Base-by-base conservation (phyloP, 2,329 filamentous ascomycete species). In the Cordyceps militaris region DNA sequence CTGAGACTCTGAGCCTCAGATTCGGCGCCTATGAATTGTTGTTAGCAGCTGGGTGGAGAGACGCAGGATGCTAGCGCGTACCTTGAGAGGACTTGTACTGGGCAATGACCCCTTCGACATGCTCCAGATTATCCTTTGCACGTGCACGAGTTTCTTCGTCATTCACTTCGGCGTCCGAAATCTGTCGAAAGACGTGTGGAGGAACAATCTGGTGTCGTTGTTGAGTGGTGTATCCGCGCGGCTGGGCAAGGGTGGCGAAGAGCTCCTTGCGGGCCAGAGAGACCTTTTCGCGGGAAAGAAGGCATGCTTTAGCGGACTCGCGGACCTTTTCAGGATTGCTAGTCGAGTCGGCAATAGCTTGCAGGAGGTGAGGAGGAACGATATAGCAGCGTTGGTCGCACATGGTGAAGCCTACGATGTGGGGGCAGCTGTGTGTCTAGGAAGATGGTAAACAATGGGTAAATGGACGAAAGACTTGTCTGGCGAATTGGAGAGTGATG, bases 331-430 rank as follows among this genome's bases (percentile, higher is more conserved):
- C 68, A 2, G 71, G 65, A 38, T 76, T 76, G 59, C 62, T 59
- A 3, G 68, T 61, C 38, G 71, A 73, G 49, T 75, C 67, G 34
- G 73, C 73, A 53, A 79, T 76, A 56, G 69, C 70, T 32, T 64
- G 67, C 23, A 79, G 70, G 11, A 79, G 69, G 57, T 79, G 74
- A 21, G 77, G 76, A 21, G 76, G 76, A 4, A 79, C 71, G 58
- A 77, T 72, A 59, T 67, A 73, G 65, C 74, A 77, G 57, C 63
- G 65, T 38, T 57, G 46, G 51, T 56, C 52, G 44, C 51, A 56
- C 50, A 55, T 60, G 56, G 26, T 53, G 53, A 38, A 38, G 7
- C n/a, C 14, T 36, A n/a, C 3, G 38, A 34, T 51, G 21, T 30
- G 24, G 3, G 10, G 13, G 23, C 11, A n/a, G 26, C 11, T 16